These are phyloP conservation scores for Aureobasidium sp. DNA, from an alignment of 2,329 filamentous ascomycete species.

Conservation along the genomic window DNA sequence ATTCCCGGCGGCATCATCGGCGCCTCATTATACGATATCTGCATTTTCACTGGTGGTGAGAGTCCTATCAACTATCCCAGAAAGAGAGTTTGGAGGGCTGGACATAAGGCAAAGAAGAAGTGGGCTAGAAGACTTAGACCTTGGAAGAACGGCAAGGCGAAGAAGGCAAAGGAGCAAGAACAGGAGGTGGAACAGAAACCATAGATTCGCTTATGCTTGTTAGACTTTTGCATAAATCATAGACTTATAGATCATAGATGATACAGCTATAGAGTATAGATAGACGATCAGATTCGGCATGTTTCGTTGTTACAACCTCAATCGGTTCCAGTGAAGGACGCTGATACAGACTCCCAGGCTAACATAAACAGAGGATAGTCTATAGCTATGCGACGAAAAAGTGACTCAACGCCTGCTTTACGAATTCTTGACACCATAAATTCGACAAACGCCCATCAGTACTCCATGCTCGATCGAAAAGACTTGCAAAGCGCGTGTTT, in stretches of 20 bases:
- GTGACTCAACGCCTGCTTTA: too few relatives aligned
- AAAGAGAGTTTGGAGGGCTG: conserved; percentile 14
- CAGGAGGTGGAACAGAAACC: not conserved
- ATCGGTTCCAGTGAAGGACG: too few relatives aligned
- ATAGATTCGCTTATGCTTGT: not conserved
- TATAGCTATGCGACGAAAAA: too few relatives aligned
- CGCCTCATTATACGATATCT: conserved; percentile 41
- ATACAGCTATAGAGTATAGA: not conserved
- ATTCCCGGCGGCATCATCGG: conserved; percentile 39
- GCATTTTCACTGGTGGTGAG: conserved; percentile 45
- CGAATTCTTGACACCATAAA: too few relatives aligned
- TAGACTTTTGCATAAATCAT: not conserved
- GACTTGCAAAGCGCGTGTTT: too few relatives aligned
- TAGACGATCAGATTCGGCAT: not conserved
- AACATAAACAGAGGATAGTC: too few relatives aligned
- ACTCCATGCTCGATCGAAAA: too few relatives aligned
- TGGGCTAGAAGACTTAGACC: not conserved
- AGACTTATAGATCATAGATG: not conserved
- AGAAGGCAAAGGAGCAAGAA: not conserved
- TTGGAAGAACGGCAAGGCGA: not conserved
- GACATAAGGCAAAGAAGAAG: conserved; percentile 15
- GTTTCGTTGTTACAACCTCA: not conserved
- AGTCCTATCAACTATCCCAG: conserved; percentile 47
- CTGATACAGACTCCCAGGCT: too few relatives aligned
- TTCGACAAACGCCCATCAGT: too few relatives aligned